phyloP scores from a whole-genome alignment of 352 stramenopile genomes.

The Pythium myriotylum region DNA sequence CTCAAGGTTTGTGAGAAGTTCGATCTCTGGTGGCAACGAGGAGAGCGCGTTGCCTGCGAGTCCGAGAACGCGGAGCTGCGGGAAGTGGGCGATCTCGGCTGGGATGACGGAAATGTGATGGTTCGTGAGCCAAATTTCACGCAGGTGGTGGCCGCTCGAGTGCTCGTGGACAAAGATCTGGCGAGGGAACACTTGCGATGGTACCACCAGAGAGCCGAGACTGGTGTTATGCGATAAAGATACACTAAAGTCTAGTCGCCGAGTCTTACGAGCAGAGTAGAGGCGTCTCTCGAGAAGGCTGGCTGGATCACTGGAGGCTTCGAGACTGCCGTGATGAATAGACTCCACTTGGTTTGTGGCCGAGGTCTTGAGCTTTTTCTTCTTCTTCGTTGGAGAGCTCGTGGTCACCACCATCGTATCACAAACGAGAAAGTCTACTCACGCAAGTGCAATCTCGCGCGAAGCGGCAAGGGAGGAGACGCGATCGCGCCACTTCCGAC shows the following conservation, averaged over 20 bases:
- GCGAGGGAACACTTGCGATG: slow-evolving; percentile 45
- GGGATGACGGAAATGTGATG: slow-evolving; percentile 44
- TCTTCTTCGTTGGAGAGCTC: too few relatives aligned
- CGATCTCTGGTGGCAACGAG: slow-evolving; percentile 46
- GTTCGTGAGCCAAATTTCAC: slow-evolving; percentile 73
- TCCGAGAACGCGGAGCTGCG: slow-evolving; percentile 55
- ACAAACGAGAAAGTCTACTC: too few relatives aligned
- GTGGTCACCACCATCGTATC: too few relatives aligned
- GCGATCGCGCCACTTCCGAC: too few relatives aligned
- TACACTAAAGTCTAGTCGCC: slow-evolving; percentile 48
- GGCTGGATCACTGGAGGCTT: background rate
- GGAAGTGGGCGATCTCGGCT: slow-evolving; percentile 47
- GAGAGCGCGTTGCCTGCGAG: slow-evolving; percentile 60
- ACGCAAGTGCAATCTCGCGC: too few relatives aligned
- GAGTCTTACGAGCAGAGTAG: slow-evolving; percentile 25
- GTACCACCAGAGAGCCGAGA: background rate
- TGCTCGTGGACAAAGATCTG: slow-evolving; percentile 38
- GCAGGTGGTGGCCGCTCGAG: slow-evolving; percentile 39
- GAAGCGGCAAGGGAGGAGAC: too few relatives aligned
- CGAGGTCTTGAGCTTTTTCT: too few relatives aligned
- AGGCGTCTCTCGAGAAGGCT: slow-evolving; percentile 37
- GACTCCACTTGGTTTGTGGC: background rate
- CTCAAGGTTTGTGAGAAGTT: slow-evolving; percentile 40
- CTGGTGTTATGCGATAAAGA: background rate
- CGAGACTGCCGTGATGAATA: background rate